Evolutionary conservation across 805 yeast species (phyloP).

Genomic region (Lipomyces anomalus): DNA sequence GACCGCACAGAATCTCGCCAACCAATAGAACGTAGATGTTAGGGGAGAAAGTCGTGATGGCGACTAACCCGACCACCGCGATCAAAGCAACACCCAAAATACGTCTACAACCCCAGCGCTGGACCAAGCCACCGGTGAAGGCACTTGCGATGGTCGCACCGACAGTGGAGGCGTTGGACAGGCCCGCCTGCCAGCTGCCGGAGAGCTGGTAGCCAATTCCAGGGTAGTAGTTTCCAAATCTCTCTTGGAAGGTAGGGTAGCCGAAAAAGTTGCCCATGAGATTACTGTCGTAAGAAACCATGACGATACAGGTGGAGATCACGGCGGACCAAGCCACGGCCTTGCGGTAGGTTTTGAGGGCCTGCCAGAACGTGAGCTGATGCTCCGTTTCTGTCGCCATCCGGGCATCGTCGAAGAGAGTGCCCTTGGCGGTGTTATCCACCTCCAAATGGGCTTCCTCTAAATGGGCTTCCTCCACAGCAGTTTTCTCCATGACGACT

Average conservation of each 20-base stretch:
- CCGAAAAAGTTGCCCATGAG: slow-evolving; percentile 41
- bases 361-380: slow-evolving; percentile 31
- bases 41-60: slow-evolving; percentile 44
- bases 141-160: slow-evolving; percentile 46
- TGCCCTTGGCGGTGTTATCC: too few species aligned
- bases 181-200: slow-evolving; percentile 30
- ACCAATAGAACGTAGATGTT: slow-evolving; percentile 35
- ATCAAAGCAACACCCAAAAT: slow-evolving; percentile 37
- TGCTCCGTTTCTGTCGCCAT: slow-evolving; percentile 29
- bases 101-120: slow-evolving; percentile 42
- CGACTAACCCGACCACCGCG: slow-evolving; percentile 37
- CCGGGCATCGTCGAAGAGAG: too few species aligned
- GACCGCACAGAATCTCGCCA: slow-evolving; percentile 36
- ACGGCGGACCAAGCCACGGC: slow-evolving; percentile 45
- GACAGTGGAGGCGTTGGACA: slow-evolving; percentile 31
- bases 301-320: slow-evolving; percentile 41
- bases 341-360: slow-evolving; percentile 38
- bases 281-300: slow-evolving; percentile 47
- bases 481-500: too few species aligned
- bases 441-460: too few species aligned
- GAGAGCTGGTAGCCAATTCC: slow-evolving; percentile 18
- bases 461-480: too few species aligned
- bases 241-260: slow-evolving; percentile 16
- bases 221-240: slow-evolving; percentile 12
- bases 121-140: slow-evolving; percentile 41